phyloP scores from a whole-genome alignment of 2,329 filamentous ascomycete genomes.

The Fusarium ramigenum region DNA sequence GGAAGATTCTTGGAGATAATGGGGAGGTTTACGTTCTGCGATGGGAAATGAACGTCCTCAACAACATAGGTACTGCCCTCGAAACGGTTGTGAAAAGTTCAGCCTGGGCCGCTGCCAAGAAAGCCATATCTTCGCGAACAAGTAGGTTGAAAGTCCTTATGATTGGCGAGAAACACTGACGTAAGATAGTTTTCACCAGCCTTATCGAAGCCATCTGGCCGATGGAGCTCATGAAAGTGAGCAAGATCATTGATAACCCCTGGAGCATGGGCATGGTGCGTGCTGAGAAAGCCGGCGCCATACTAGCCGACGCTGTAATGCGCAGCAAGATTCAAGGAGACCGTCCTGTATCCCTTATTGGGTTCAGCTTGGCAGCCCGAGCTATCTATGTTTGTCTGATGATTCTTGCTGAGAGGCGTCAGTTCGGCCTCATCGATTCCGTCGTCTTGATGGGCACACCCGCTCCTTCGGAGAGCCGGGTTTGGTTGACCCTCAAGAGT shows the following conservation, averaged over 20 bases:
- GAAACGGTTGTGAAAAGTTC: conserved; percentile 79
- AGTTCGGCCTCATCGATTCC: conserved; percentile 87
- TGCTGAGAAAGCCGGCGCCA: conserved; percentile 76
- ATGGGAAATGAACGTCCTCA: conserved; percentile 82
- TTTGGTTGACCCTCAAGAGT: conserved; percentile 81
- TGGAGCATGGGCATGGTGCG: conserved; percentile 80
- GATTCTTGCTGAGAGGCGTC: conserved; percentile 79
- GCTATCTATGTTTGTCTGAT: conserved; percentile 87
- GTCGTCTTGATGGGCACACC: conserved; percentile 87
- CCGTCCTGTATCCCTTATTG: conserved; percentile 80
- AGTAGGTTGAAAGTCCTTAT: conserved; percentile 51
- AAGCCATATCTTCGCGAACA: conserved; percentile 57
- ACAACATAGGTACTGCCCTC: conserved; percentile 81
- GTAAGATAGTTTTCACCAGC: conserved; percentile 59
- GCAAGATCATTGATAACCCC: conserved; percentile 82
- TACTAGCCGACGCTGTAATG: conserved; percentile 82
- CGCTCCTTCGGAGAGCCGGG: conserved; percentile 73
- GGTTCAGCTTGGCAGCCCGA: conserved; percentile 83
- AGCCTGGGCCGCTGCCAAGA: conserved; percentile 78
- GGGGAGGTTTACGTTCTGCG: conserved; percentile 84
- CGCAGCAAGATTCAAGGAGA: conserved; percentile 82
- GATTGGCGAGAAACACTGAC: background rate
- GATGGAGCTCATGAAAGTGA: conserved; percentile 69
- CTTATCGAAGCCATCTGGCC: conserved; percentile 72
- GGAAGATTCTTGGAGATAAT: conserved; percentile 77